Conservation (phyloP, 371 early-diverging fungal genomes). For the Amoeboaphelidium protococcarum region DNA sequence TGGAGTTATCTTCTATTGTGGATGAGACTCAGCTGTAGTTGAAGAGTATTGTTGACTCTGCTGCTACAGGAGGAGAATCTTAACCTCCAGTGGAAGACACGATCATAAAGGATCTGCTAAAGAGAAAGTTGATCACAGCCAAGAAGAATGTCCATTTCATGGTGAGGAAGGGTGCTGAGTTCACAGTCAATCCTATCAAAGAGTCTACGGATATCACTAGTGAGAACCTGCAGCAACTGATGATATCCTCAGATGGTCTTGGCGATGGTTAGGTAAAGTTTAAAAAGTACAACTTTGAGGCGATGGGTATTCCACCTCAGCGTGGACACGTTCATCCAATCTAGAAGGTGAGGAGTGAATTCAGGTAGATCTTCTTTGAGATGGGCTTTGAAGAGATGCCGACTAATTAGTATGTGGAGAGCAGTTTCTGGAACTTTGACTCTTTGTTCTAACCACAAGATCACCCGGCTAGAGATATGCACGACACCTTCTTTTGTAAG, state of each 20-base stretch:
- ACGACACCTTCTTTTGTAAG: conserved; percentile 96
- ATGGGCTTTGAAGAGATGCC: conserved; percentile 99
- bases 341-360: conserved; percentile 96
- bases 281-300: conserved; percentile 97
- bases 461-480: conserved; percentile 96
- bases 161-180: conserved; percentile 67
- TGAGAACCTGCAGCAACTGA: conserved; percentile 64
- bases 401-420: conserved; percentile 92
- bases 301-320: conserved; percentile 50
- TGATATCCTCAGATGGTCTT: background rate
- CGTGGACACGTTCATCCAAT: conserved; percentile 96
- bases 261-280: conserved; percentile 33
- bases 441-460: conserved; percentile 99
- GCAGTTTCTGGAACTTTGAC: conserved; percentile 99
- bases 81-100: conserved; percentile 28
- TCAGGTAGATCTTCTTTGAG: conserved; percentile 97
- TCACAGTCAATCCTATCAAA: conserved; percentile 48
- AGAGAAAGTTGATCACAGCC: conserved; percentile 42
- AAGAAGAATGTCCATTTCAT: conserved; percentile 9
- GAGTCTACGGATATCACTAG: conserved; percentile 85
- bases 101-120: conserved; percentile 52
- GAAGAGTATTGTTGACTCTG: conserved; percentile 27
- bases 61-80: conserved; percentile 29
- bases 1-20: conserved; percentile 34
- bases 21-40: conserved; percentile 62